A percentile compares a stretch with the other conserved stretches of the same genome.
Evolutionary conservation across 495 filamentous ascomycete species (phyloP).

Genomic region (Neurospora sp.): DNA sequence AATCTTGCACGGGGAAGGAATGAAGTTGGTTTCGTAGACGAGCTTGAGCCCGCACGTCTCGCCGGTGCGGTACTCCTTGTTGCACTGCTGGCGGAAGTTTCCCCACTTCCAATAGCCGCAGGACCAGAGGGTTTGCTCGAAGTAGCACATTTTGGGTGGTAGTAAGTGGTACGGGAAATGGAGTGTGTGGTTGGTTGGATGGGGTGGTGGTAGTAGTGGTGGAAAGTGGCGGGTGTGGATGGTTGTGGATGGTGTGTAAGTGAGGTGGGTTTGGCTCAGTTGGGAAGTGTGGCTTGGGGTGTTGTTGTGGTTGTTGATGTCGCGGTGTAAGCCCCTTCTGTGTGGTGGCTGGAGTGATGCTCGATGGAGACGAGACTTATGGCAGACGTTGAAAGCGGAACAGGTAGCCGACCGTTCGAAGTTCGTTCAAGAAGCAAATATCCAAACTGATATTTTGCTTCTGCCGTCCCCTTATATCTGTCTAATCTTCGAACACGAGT

Average conservation of each 20-base stretch:
- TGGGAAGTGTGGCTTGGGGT: background rate
- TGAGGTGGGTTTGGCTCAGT: background rate
- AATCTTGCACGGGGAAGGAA: conserved; percentile 58
- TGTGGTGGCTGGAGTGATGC: background rate
- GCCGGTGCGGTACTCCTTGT: conserved; percentile 91
- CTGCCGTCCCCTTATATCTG: background rate
- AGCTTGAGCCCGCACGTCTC: conserved; percentile 97
- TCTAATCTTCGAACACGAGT: background rate
- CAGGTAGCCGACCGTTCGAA: background rate
- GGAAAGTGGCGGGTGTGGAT: background rate
- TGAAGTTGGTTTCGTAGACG: conserved; percentile 57
- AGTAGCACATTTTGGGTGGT: conserved; percentile 49
- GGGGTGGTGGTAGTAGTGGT: background rate
- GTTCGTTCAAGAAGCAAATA: background rate
- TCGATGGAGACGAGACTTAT: background rate
- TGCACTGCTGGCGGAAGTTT: conserved; percentile 87
- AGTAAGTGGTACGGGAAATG: background rate
- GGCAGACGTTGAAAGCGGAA: background rate
- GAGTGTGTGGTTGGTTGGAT: background rate
- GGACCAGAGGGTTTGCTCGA: conserved; percentile 48
- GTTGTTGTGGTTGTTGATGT: background rate
- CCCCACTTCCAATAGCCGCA: conserved; percentile 97
- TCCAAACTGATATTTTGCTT: background rate
- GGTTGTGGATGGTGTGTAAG: background rate
- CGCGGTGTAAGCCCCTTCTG: background rate